A percentile compares a stretch with the other conserved stretches of the same genome.
Evolutionary conservation across 2,329 filamentous ascomycete species (phyloP).

Genomic region (Venturia pyrina): DNA sequence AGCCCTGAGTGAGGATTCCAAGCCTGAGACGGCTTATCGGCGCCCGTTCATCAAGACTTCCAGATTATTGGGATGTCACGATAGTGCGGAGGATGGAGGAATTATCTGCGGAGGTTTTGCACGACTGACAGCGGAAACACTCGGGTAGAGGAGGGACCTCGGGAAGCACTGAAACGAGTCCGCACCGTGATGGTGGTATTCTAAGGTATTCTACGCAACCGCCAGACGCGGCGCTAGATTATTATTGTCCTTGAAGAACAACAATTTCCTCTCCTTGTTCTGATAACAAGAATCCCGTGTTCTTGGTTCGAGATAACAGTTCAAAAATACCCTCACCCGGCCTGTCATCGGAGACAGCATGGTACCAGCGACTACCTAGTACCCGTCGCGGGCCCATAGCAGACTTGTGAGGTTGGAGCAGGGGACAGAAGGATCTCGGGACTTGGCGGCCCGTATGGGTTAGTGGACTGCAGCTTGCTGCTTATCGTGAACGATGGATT

Average conservation of each 20-base stretch:
- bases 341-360: not conserved
- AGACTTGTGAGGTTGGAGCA: not conserved
- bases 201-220: not conserved
- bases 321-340: not conserved
- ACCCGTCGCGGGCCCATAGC: not conserved
- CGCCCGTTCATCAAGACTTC: not conserved
- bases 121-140: not conserved
- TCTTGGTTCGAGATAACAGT: not conserved
- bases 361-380: not conserved
- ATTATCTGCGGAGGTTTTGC: not conserved
- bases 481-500: not conserved
- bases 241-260: not conserved
- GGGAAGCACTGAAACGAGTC: too few relatives aligned
- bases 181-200: too few relatives aligned
- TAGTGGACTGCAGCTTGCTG: not conserved
- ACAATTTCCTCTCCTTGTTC: too few relatives aligned
- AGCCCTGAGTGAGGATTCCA: not conserved
- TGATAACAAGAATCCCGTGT: not conserved
- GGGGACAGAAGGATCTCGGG: not conserved
- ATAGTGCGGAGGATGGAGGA: not conserved
- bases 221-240: not conserved
- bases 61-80: not conserved
- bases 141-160: not conserved
- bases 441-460: not conserved
- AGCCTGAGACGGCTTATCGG: not conserved